Conservation (phyloP, 345 rosid species). For the Orychophragmus violaceus region DNA sequence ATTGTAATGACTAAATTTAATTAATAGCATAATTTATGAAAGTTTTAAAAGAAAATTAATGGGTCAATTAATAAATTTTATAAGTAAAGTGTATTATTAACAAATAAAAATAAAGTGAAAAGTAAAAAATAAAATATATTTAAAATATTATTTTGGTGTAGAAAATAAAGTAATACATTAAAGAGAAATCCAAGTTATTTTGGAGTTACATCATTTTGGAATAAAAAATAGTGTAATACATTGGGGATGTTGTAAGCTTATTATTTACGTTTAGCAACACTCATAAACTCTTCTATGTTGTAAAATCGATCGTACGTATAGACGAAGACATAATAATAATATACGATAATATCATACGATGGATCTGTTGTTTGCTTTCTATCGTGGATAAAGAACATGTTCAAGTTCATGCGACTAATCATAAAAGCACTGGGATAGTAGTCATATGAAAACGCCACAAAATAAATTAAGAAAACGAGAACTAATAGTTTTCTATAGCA, state of each 20-base stretch:
- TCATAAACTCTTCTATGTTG: background rate
- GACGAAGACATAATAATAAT: background rate
- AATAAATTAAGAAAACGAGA: background rate
- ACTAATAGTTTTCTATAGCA: background rate
- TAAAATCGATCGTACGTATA: background rate
- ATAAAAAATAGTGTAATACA: no score
- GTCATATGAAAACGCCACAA: conserved; percentile 13
- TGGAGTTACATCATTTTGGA: no score
- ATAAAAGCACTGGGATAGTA: conserved; percentile 14
- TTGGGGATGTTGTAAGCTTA: background rate
- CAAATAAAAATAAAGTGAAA: no score
- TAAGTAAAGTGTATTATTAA: no score
- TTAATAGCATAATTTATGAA: no score
- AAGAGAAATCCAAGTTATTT: no score
- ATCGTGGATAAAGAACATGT: conserved; percentile 21
- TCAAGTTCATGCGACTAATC: conserved; percentile 30
- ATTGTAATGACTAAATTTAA: no score
- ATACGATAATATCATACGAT: background rate
- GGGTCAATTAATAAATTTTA: no score
- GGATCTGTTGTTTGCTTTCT: conserved; percentile 2
- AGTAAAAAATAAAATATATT: no score
- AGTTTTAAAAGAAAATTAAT: no score
- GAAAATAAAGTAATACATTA: no score
- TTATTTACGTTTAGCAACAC: background rate
- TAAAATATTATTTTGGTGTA: no score